Conservation (phyloP, 805 yeast species). For the Candida krabiensis region DNA sequence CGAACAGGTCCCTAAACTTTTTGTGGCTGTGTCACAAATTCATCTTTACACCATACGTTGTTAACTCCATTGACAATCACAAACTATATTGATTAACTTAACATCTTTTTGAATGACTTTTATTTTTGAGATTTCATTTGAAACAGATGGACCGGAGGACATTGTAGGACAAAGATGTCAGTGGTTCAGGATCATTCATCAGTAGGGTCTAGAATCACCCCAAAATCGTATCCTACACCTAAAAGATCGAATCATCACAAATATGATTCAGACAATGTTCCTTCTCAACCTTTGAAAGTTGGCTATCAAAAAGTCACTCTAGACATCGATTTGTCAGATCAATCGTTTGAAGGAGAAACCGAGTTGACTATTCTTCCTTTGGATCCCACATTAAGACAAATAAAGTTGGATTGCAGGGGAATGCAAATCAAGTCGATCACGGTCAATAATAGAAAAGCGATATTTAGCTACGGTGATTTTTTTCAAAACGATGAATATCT, state of each 20-base stretch:
- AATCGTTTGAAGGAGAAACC: constrained; percentile 66
- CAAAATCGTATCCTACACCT: constrained; percentile 24
- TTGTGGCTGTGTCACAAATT: no score
- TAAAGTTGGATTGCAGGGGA: constrained; percentile 81
- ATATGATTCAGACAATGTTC: constrained; percentile 25
- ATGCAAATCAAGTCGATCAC: constrained; percentile 61
- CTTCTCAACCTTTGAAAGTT: constrained; percentile 56
- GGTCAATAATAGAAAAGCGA: constrained; percentile 61
- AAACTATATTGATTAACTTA: no score
- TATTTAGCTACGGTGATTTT: constrained; percentile 57
- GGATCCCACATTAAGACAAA: constrained; percentile 51
- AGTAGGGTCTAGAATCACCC: constrained; percentile 24
- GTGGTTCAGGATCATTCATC: constrained; percentile 21
- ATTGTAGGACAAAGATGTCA: no score
- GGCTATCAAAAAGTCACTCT: constrained; percentile 83
- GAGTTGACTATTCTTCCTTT: constrained; percentile 81
- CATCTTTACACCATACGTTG: no score
- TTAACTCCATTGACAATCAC: no score
- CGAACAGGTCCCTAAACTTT: no score
- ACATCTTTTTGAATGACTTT: no score
- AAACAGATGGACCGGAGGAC: no score
- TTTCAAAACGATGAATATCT: constrained; percentile 36
- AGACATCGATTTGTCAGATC: constrained; percentile 73
- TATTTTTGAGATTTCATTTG: no score
- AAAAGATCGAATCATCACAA: constrained; percentile 23